These are phyloP conservation scores for Panicum virgatum DNA, from an alignment of 202 grass and related monocot species.

Conservation along the genomic window DNA sequence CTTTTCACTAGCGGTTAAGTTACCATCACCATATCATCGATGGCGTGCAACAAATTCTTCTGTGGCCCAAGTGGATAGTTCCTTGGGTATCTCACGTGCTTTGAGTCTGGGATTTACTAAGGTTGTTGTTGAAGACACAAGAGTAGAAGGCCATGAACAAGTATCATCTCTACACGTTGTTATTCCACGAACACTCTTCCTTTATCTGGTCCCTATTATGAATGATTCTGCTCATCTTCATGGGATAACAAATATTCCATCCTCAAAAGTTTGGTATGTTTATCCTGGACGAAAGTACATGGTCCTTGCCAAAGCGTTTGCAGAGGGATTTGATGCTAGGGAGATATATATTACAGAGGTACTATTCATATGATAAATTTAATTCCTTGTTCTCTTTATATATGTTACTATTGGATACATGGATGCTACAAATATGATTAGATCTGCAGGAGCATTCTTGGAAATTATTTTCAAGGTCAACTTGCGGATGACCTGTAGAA, in stretches of 20 bases:
- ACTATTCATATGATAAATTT: constrained; percentile 29
- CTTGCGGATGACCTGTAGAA: constrained; percentile 5
- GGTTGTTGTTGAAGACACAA: constrained; percentile 83
- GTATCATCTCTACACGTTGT: constrained; percentile 87
- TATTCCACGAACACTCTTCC: constrained; percentile 68
- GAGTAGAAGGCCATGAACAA: constrained; percentile 87
- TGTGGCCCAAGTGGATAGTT: constrained; percentile 67
- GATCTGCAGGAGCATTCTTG: constrained; percentile 16
- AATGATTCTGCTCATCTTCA: constrained; percentile 65
- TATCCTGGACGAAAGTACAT: constrained; percentile 84
- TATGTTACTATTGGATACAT: constrained; percentile 27
- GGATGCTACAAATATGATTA: constrained; percentile 10
- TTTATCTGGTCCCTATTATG: constrained; percentile 68
- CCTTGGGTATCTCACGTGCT: constrained; percentile 60
- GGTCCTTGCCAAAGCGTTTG: constrained; percentile 71
- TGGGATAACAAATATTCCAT: constrained; percentile 57
- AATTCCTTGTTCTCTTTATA: constrained; percentile 25
- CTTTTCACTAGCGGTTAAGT: constrained; percentile 61
- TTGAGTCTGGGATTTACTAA: constrained; percentile 72
- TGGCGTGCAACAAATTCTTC: constrained; percentile 82
- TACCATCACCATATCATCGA: constrained; percentile 80
- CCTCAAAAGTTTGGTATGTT: constrained; percentile 79
- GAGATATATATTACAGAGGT: constrained; percentile 89
- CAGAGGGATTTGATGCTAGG: constrained; percentile 66
- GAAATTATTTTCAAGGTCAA: constrained; percentile 23